A percentile compares a stretch with the other conserved stretches of the same genome.
These are phyloP conservation scores for Tylopilus sp. DNA, from an alignment of 768 basidiomycete species.

Conservation along the genomic window DNA sequence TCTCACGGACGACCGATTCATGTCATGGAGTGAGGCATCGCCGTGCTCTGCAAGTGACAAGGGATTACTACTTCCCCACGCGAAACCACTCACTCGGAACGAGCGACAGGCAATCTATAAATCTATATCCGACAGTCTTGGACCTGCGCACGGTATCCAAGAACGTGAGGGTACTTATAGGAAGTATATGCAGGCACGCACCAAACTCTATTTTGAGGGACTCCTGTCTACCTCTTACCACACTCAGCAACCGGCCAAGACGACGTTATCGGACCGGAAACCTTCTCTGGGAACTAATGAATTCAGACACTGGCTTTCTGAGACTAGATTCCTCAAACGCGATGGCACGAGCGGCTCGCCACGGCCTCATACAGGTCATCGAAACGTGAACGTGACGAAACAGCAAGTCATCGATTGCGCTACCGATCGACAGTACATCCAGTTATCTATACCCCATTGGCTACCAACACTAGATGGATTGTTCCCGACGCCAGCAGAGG, in stretches of 20 bases:
- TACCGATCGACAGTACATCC: constrained; percentile 5
- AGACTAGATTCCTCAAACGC: constrained; percentile 24
- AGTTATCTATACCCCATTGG: constrained; percentile 7
- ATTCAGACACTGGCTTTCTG: constrained; percentile 32
- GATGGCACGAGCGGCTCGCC: constrained; percentile 14
- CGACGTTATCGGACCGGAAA: constrained; percentile 11
- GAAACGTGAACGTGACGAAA: constrained; percentile 15
- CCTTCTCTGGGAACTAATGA: constrained; percentile 19
- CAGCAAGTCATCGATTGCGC: constrained; percentile 5
- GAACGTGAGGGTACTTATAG: constrained; percentile 53
- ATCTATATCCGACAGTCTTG: constrained; percentile 47
- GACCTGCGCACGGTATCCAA: constrained; percentile 42
- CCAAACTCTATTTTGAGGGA: constrained; percentile 46
- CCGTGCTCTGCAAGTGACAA: constrained; percentile 20
- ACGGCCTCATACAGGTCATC: constrained; percentile 5
- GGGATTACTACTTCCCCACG: constrained; percentile 15
- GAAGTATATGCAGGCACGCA: constrained; percentile 47
- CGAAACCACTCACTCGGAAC: constrained; percentile 35
- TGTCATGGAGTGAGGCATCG: constrained; percentile 14
- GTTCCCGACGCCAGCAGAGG: constrained; percentile 17
- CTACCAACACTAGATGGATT: constrained; percentile 24
- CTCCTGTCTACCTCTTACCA: constrained; percentile 25
- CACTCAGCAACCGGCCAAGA: constrained; percentile 12
- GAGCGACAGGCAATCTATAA: constrained; percentile 53
- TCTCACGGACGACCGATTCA: constrained; percentile 8